Percentiles rank a stretch among this genome's conserved stretches.
phyloP scores from a whole-genome alignment of 306 rosid genomes.

The Lotus japonicus region DNA sequence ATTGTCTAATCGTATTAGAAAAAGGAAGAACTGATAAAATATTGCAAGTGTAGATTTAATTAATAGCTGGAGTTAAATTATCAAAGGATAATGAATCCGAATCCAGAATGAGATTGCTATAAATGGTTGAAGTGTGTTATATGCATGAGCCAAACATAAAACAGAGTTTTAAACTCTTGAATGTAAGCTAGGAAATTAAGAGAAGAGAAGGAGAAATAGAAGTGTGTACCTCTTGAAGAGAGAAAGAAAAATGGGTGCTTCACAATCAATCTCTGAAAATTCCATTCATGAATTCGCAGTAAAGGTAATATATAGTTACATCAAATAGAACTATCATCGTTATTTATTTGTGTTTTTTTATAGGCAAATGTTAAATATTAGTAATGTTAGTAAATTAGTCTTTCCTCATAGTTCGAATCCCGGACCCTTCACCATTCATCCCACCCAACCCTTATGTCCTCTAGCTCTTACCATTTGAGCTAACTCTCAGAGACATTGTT shows the following conservation, averaged over 20 bases:
- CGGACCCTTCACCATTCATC: no score
- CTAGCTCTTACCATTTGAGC: no score
- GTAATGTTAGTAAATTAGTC: no score
- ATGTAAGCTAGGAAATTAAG: background rate
- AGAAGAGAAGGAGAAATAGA: background rate
- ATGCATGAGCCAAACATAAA: background rate
- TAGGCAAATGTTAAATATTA: no score
- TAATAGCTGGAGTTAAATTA: no score
- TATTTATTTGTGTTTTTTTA: no score
- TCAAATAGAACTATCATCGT: no score
- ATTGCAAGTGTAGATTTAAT: background rate
- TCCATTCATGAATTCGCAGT: conserved; percentile 80
- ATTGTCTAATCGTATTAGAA: background rate
- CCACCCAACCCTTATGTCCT: no score
- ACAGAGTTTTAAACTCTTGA: background rate
- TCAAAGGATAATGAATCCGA: background rate
- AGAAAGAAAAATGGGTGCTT: conserved; percentile 57
- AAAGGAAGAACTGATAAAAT: background rate
- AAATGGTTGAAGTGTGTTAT: background rate
- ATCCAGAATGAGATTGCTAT: conserved; percentile 13
- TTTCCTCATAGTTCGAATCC: no score
- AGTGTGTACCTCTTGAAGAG: background rate
- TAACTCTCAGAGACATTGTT: no score
- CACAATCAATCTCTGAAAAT: conserved; percentile 49
- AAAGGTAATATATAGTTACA: conserved; percentile 39